Evolutionary conservation across 2,329 filamentous ascomycete genomes (phyloP).

Genomic region (Nannizziopsis barbatae): DNA sequence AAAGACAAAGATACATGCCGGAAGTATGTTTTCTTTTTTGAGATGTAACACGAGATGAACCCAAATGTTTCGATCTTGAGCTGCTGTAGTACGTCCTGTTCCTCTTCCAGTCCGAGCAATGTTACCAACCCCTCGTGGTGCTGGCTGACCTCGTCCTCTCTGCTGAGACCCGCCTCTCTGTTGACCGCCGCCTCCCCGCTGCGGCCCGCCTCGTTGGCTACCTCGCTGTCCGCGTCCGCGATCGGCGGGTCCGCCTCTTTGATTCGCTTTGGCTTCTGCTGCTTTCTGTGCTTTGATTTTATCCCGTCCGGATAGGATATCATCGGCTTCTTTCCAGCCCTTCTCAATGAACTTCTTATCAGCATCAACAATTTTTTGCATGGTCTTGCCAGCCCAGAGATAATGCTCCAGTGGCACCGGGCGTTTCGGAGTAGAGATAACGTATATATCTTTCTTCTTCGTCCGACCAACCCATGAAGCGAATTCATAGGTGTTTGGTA

Average conservation of each 20-base stretch:
- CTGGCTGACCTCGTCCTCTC: constrained; percentile 44
- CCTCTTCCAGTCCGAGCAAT: constrained; percentile 80
- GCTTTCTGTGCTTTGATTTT: constrained; percentile 53
- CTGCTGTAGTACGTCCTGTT: constrained; percentile 75
- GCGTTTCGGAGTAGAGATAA: constrained; percentile 92
- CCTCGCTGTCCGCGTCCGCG: constrained; percentile 16
- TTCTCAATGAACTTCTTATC: constrained; percentile 85
- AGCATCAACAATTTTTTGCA: constrained; percentile 86
- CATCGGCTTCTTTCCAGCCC: constrained; percentile 90
- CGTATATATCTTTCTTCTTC: constrained; percentile 98
- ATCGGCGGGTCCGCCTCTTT: constrained; percentile 40
- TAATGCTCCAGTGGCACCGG: constrained; percentile 94
- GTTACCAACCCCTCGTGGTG: constrained; percentile 58
- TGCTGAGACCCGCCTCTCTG: constrained; percentile 41
- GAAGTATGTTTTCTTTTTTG: constrained; percentile 73
- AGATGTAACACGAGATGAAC: constrained; percentile 88
- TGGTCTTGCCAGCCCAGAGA: constrained; percentile 84
- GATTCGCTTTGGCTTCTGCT: constrained; percentile 40
- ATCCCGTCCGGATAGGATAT: constrained; percentile 67
- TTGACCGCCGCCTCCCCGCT: constrained; percentile 42
- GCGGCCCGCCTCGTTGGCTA: constrained; percentile 25
- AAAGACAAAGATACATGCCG: constrained; percentile 95
- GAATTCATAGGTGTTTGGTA: constrained; percentile 95
- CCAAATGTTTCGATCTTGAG: constrained; percentile 94
- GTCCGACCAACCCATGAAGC: constrained; percentile 96